A percentile compares a stretch with the other conserved stretches of the same genome.
phyloP scores from a whole-genome alignment of 1,284 basidiomycete genomes.

The Violaceomyces palustris region DNA sequence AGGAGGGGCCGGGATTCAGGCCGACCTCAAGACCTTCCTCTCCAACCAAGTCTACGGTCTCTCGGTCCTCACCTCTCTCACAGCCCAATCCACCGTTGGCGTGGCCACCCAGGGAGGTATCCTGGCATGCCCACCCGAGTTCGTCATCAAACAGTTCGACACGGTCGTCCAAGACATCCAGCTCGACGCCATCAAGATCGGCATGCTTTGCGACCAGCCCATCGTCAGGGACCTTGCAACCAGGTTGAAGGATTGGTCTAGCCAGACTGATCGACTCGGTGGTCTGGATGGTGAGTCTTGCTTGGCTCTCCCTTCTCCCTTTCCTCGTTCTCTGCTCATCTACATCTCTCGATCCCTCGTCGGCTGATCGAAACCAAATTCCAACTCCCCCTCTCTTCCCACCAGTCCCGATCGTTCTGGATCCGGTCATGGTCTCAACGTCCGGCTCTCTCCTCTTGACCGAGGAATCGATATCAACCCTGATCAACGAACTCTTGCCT shows the following conservation, averaged over 20 bases:
- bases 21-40: conserved; percentile 71
- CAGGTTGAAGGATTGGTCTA: conserved; percentile 12
- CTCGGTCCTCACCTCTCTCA: conserved; percentile 81
- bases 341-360: too few relatives aligned
- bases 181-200: conserved; percentile 77
- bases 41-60: conserved; percentile 76
- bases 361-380: too few relatives aligned
- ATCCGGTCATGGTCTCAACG: conserved; percentile 85
- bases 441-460: conserved; percentile 77
- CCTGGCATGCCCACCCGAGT: conserved; percentile 44
- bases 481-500: conserved; percentile 67
- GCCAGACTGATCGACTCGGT: conserved; percentile 1
- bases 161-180: conserved; percentile 72
- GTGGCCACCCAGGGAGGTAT: conserved; percentile 67
- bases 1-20: conserved; percentile 81
- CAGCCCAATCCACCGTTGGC: conserved; percentile 83
- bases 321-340: too few relatives aligned
- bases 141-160: conserved; percentile 60
- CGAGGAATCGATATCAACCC: conserved; percentile 62
- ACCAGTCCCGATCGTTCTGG: conserved; percentile 36
- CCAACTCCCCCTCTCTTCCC: too few relatives aligned
- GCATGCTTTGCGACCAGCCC: conserved; percentile 65
- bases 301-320: too few relatives aligned
- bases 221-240: conserved; percentile 54
- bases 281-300: conserved; percentile 1